Evolutionary conservation across 306 rosid genomes (phyloP), one percentile per base, ranked within the genome.

Genomic region (Vigna angularis): DNA sequence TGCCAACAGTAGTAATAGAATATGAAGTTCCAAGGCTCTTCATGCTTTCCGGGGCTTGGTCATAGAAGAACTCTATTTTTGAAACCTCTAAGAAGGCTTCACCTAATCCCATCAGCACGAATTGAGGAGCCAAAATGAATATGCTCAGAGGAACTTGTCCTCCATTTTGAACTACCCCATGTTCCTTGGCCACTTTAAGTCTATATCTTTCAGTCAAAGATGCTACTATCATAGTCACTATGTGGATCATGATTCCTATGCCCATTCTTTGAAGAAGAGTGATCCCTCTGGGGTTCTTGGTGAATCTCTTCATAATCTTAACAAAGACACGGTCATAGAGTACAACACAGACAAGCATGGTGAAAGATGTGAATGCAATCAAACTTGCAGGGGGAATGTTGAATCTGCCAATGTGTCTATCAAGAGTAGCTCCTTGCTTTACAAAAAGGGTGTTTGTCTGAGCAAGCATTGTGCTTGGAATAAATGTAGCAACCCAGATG

Each of bases 11-110:
- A 48, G 88, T 89, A 14, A 87, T 82, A 80, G 86, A 93, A 64
- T 82, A 93, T 0, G 93, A 88, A 55, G 94, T 85, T 3, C 96
- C 94, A 55, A 93, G 81, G 58, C 98, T 93, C 80, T 90, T 90
- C 98, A 89, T 93, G 80, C 86, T 77, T 59, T 86, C 85, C 0
- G 98, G 98, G 2, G 98, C 94, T 50, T 93, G 98, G 63, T 88
- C 94, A 36, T 89, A 93, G 84, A 93, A 93, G 32, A 90, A 85
- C 79, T 93, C 98, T 0, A 93, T 44, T 78, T 89, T 89, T 0
- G 96, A 90, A 1, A 83, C 86, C 52, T 89, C 98, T 10, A 83
- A 78, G 45, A 90, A 87, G 10, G 89, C 86, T 34, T 89, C 93
- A 3, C 94, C 90, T 0, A 80, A 76, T 4, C 98, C 98, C 61